A percentile compares a stretch with the other conserved stretches of the same genome.
Conservation (phyloP, 257 asterid species). For the Solanum sejunctum region DNA sequence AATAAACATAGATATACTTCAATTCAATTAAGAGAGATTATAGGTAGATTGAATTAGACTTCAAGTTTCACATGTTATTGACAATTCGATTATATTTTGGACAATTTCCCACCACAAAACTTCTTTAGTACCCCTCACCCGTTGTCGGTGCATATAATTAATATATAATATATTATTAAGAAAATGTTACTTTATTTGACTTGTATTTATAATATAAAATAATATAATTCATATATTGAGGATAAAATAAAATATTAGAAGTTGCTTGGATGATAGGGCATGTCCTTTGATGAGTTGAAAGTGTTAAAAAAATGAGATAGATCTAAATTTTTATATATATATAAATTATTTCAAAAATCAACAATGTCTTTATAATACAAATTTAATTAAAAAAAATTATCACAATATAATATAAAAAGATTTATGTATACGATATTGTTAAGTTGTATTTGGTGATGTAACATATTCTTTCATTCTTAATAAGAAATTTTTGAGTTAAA, state of each 20-base stretch:
- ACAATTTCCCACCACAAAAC: not conserved
- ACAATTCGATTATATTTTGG: not conserved
- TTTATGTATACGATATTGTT: not conserved
- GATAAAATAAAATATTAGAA: not conserved
- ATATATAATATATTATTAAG: not conserved
- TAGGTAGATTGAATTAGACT: not conserved
- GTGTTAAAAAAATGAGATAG: not conserved
- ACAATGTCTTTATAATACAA: rapidly evolving
- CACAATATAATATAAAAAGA: not conserved
- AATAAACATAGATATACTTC: not conserved
- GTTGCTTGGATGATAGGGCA: not conserved
- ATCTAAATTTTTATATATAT: not conserved
- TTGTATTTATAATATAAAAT: not conserved
- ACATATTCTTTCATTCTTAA: not conserved
- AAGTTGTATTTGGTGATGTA: not conserved
- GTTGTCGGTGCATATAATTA: not conserved
- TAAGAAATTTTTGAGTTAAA: not conserved
- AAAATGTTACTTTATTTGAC: not conserved
- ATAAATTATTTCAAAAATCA: not conserved
- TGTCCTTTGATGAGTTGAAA: not conserved
- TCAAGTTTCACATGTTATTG: not conserved
- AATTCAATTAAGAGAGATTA: not conserved
- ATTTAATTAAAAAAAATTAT: not conserved
- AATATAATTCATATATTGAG: not conserved
- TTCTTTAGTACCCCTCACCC: not conserved